Evolutionary conservation across 1,284 basidiomycete genomes (phyloP).

Genomic region (Coniferiporia weirii): DNA sequence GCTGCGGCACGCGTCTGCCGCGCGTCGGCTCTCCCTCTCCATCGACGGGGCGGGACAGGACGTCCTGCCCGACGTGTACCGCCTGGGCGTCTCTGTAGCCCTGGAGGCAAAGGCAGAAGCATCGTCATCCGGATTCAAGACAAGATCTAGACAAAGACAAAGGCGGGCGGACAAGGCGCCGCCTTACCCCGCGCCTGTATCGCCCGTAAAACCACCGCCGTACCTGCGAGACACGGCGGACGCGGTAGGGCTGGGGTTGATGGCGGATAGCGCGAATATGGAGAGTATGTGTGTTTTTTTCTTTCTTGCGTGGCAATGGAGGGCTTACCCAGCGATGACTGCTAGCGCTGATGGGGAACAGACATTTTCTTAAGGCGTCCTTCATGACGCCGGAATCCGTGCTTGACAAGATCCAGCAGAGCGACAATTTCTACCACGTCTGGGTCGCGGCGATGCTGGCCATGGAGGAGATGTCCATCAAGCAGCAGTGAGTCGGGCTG

Average conservation of each 20-base stretch:
- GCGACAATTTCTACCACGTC: slow-evolving; percentile 35
- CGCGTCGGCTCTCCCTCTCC: slow-evolving; percentile 4
- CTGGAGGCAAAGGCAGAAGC: background rate
- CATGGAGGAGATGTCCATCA: slow-evolving; percentile 24
- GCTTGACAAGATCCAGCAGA: slow-evolving; percentile 21
- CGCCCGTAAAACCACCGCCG: background rate
- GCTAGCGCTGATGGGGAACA: slow-evolving; percentile 7
- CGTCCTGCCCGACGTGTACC: background rate
- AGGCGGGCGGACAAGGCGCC: background rate
- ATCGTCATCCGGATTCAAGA: background rate
- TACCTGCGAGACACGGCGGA: slow-evolving; percentile 1
- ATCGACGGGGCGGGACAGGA: background rate
- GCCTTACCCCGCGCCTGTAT: background rate
- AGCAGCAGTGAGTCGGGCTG: slow-evolving; percentile 28
- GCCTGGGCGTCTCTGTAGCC: too few species aligned
- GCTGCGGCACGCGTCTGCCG: slow-evolving; percentile 3
- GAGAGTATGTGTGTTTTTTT: slow-evolving; percentile 4
- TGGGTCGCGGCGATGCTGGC: slow-evolving; percentile 40
- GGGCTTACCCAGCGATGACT: background rate
- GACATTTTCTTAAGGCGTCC: slow-evolving; percentile 1
- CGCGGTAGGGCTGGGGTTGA: background rate
- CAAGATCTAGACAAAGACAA: background rate
- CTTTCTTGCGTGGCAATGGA: background rate
- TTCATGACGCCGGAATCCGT: slow-evolving; percentile 31
- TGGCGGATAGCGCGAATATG: slow-evolving; percentile 13